phyloP scores from a whole-genome alignment of 192 early-diverging fungal genomes.

The Geosiphon pyriformis region DNA sequence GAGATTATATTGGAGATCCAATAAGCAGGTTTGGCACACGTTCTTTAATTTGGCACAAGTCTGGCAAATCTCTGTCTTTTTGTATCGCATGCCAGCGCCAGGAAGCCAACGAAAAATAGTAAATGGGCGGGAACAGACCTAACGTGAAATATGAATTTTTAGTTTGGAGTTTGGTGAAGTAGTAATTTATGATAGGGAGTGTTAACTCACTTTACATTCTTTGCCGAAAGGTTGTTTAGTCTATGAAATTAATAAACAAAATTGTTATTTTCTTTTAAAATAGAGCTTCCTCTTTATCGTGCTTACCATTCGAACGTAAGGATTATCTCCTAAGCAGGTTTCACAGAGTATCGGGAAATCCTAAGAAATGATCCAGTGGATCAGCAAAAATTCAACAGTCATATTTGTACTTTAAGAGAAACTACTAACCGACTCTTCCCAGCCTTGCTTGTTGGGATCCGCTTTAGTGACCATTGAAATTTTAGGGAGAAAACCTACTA shows the following conservation, averaged over 20 bases:
- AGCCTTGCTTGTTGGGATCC: slow-evolving; percentile 57
- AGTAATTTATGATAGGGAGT: not conserved
- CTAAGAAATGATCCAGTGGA: slow-evolving; percentile 21
- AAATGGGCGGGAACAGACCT: slow-evolving; percentile 85
- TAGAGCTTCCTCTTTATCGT: not conserved
- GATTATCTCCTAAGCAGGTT: slow-evolving; percentile 95
- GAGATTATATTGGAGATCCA: slow-evolving; percentile 92
- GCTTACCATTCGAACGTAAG: slow-evolving; percentile 95
- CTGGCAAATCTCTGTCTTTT: slow-evolving; percentile 98
- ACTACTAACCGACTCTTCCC: slow-evolving; percentile 51
- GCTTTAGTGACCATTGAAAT: slow-evolving; percentile 39
- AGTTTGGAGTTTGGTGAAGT: not conserved
- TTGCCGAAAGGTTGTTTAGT: slow-evolving; percentile 67
- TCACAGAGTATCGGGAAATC: slow-evolving; percentile 92
- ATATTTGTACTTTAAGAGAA: not conserved
- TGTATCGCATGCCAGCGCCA: slow-evolving; percentile 90
- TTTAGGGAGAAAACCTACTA: no score
- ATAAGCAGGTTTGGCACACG: slow-evolving; percentile 94
- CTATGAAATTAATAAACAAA: slow-evolving; percentile 30
- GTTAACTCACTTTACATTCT: slow-evolving; percentile 60
- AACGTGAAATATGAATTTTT: not conserved
- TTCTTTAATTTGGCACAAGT: slow-evolving; percentile 98
- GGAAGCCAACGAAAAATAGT: slow-evolving; percentile 97
- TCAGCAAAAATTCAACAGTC: not conserved
- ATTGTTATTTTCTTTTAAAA: not conserved